A percentile compares a stretch with the other conserved stretches of the same genome.
phyloP scores from a whole-genome alignment of 139 green algal genomes.

The Chlamydomonas eustigma region DNA sequence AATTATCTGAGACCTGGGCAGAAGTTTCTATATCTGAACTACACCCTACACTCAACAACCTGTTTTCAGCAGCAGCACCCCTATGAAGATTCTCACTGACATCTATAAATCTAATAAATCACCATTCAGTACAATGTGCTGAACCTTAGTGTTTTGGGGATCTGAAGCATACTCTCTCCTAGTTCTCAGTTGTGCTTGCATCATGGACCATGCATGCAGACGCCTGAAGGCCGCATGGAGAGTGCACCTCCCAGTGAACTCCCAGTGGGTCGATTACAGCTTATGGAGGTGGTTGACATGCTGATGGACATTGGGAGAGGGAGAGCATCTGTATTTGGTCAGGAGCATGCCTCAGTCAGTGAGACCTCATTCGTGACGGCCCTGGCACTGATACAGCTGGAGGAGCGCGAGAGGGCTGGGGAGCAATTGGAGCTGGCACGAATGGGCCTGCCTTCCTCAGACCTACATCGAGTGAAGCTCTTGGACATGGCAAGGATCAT shows the following conservation, averaged over 20 bases:
- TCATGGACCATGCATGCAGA: too few relatives aligned
- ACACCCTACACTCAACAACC: too few relatives aligned
- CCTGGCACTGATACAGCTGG: constrained; percentile 59
- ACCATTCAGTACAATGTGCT: too few relatives aligned
- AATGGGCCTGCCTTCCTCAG: not conserved
- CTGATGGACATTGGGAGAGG: constrained; percentile 53
- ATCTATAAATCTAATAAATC: too few relatives aligned
- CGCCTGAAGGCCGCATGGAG: constrained; percentile 18
- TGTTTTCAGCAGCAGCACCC: too few relatives aligned
- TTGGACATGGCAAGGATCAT: constrained; percentile 43
- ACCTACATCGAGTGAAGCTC: constrained; percentile 28
- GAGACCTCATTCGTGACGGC: constrained; percentile 46
- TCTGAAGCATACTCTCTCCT: too few relatives aligned
- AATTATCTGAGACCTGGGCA: too few relatives aligned
- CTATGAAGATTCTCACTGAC: too few relatives aligned
- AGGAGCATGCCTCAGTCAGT: constrained; percentile 33
- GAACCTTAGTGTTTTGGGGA: too few relatives aligned
- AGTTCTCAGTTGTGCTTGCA: too few relatives aligned
- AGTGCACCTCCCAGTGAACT: constrained; percentile 24
- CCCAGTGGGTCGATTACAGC: constrained; percentile 54
- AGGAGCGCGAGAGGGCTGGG: constrained; percentile 13
- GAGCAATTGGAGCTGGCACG: constrained; percentile 34
- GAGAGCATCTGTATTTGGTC: constrained; percentile 26
- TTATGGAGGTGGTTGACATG: constrained; percentile 71
- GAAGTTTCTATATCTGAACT: too few relatives aligned